Base-by-base conservation (phyloP, 352 stramenopile species). In the Phytophthora syringae region DNA sequence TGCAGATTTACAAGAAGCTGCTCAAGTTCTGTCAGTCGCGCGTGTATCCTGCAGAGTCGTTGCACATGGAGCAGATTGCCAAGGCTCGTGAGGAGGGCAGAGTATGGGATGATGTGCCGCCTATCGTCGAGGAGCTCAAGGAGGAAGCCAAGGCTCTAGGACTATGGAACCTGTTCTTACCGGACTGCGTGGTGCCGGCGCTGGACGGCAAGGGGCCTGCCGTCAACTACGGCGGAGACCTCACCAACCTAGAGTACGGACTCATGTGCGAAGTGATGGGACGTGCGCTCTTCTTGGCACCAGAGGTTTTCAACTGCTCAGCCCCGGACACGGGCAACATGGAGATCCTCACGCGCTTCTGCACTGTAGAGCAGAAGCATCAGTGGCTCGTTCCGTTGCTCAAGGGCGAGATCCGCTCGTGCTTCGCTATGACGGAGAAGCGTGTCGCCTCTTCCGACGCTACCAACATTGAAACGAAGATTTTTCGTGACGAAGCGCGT, bases 291-390 rank as follows among this genome's bases (percentile, higher is more conserved):
- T 60, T 98, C 25, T 52, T 99, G 15, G 95, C 89, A 2, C 89
- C 96, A 6, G 94, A 99, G 69, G 93, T 97, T 5, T 99, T 98
- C 76, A 99, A 99, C 82, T 99, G 96, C 79, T 93, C 85, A 44
- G 97, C 97, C 7, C 97, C 97, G 0, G 97, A 99, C 74, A 99
- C 97, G 7, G 97, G 97, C 36, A 99, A 99, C 82, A 99, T 99
- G 97, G 96, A 99, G 77, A 97, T 99, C 28, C 77, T 99, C n/a
- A 79, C 95, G 25, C 84, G 82, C 47, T 99, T 98, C 64, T 97
- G 89, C 43, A 98, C 90, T 0, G 67, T 88, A 1, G 84, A 90
- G 52, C 94, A 99, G 72, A 97, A 98, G 60, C 80, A 98, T 58
- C 52, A 83, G 63, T 99, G 94, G 89, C 82, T 99, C 21, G 64